Percentiles rank a stretch among this genome's conserved stretches.
phyloP scores from a whole-genome alignment of 2,329 filamentous ascomycete genomes.

The Tolypocladium cylindrosporum region DNA sequence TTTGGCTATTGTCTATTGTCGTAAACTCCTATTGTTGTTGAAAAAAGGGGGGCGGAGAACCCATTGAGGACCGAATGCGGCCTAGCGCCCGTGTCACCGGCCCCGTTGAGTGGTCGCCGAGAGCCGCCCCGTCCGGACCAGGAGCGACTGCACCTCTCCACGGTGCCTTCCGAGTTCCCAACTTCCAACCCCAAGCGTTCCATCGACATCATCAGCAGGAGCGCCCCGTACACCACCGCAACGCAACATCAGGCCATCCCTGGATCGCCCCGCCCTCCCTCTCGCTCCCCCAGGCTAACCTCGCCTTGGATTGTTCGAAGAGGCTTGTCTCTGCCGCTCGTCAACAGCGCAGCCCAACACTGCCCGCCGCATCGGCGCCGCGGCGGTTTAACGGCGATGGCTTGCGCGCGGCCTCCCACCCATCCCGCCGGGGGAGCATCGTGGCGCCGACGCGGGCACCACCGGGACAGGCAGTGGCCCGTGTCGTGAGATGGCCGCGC shows the following conservation, averaged over 20 bases:
- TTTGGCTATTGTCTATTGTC: slow-evolving; percentile 17
- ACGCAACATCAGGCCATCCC: neutral
- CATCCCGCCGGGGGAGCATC: neutral
- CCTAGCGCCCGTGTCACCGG: slow-evolving; percentile 16
- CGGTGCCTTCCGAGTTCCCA: neutral
- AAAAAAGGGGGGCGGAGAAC: slow-evolving; percentile 10
- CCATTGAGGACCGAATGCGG: slow-evolving; percentile 16
- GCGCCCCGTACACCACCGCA: neutral
- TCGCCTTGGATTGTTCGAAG: neutral
- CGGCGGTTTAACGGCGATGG: neutral
- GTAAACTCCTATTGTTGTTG: slow-evolving; percentile 21
- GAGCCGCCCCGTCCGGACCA: neutral
- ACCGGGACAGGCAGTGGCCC: neutral
- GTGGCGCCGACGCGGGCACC: neutral
- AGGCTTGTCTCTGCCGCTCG: neutral
- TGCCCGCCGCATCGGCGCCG: neutral
- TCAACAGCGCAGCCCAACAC: neutral
- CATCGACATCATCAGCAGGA: neutral
- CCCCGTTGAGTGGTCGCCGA: slow-evolving; percentile 5
- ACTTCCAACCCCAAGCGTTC: neutral
- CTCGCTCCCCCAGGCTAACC: too few species aligned
- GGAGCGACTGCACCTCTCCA: neutral
- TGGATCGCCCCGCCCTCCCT: too few species aligned
- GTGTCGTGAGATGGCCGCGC: neutral
- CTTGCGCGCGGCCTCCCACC: neutral